phyloP scores from a whole-genome alignment of 768 basidiomycete species.

The Pholiota microspora region DNA sequence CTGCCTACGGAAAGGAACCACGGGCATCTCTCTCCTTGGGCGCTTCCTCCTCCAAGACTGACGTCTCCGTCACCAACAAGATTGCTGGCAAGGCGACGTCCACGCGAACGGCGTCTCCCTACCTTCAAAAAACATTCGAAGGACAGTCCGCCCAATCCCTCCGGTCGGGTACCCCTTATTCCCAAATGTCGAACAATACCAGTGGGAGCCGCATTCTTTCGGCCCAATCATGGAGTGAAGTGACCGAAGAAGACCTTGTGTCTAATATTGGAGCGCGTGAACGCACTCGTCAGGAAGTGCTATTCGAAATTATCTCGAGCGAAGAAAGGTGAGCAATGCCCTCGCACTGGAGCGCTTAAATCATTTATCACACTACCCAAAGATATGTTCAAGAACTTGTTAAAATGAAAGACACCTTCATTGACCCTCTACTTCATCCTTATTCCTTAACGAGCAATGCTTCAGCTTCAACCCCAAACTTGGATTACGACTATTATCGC shows the following conservation, averaged over 20 bases:
- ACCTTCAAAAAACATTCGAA: constrained; percentile 49
- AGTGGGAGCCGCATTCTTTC: constrained; percentile 73
- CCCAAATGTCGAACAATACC: constrained; percentile 63
- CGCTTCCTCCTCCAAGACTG: constrained; percentile 63
- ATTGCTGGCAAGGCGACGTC: constrained; percentile 49
- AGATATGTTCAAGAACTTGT: constrained; percentile 92
- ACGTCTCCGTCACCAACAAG: constrained; percentile 46
- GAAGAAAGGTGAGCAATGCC: constrained; percentile 75
- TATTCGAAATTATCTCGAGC: constrained; percentile 95
- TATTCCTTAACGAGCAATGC: constrained; percentile 52
- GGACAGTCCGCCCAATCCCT: constrained; percentile 61
- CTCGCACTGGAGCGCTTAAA: constrained; percentile 4
- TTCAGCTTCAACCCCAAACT: constrained; percentile 51
- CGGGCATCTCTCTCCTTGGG: constrained; percentile 66
- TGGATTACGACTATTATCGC: constrained; percentile 72
- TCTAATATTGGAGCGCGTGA: constrained; percentile 92
- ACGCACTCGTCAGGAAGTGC: constrained; percentile 91
- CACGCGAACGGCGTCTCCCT: constrained; percentile 64
- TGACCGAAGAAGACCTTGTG: constrained; percentile 91
- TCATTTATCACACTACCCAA: constrained; percentile 15
- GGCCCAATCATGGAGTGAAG: constrained; percentile 88
- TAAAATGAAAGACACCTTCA: constrained; percentile 93
- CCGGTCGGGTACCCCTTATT: constrained; percentile 81
- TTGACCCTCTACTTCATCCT: constrained; percentile 86
- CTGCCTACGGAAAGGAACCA: constrained; percentile 66